A percentile compares a stretch with the other conserved stretches of the same genome.
Evolutionary conservation across 495 filamentous ascomycete genomes (phyloP).

Genomic region (Neurospora sp.): DNA sequence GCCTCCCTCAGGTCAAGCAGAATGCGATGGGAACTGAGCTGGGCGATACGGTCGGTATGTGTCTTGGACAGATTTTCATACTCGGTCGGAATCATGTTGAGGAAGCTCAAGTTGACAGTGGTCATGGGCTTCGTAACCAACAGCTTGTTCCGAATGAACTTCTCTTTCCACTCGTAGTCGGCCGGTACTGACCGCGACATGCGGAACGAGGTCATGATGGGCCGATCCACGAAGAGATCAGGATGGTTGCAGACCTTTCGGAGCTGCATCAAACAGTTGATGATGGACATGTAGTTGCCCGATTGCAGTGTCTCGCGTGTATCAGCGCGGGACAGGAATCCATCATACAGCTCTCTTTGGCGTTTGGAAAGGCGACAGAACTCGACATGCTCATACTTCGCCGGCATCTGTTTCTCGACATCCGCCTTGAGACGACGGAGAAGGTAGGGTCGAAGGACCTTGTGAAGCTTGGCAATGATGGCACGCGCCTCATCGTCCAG

Average conservation of each 20-base stretch:
- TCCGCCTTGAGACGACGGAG: slow-evolving; percentile 90
- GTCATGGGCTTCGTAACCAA: slow-evolving; percentile 55
- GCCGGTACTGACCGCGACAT: slow-evolving; percentile 77
- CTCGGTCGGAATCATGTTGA: slow-evolving; percentile 69
- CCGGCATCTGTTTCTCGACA: slow-evolving; percentile 99
- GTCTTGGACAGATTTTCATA: slow-evolving; percentile 57
- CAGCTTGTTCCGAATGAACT: slow-evolving; percentile 56
- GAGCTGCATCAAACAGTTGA: slow-evolving; percentile 96
- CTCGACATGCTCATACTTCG: slow-evolving; percentile 93
- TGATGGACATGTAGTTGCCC: slow-evolving; percentile 94
- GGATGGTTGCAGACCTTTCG: slow-evolving; percentile 98
- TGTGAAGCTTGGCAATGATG: slow-evolving; percentile 85
- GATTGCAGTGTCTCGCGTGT: slow-evolving; percentile 83
- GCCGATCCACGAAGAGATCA: slow-evolving; percentile 93
- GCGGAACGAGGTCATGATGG: slow-evolving; percentile 94
- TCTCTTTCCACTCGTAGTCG: slow-evolving; percentile 68
- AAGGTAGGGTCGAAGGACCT: slow-evolving; percentile 85
- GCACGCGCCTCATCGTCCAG: slow-evolving; percentile 87
- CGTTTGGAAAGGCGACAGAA: slow-evolving; percentile 91
- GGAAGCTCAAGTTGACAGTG: slow-evolving; percentile 60
- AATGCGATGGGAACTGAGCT: slow-evolving; percentile 52
- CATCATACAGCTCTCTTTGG: slow-evolving; percentile 91
- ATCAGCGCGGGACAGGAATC: slow-evolving; percentile 88
- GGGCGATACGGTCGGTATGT: slow-evolving; percentile 50
- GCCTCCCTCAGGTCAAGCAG: slow-evolving; percentile 53